Conservation (phyloP, 176 grass and related monocot genomes). For the Cenchrus fungigraminus region DNA sequence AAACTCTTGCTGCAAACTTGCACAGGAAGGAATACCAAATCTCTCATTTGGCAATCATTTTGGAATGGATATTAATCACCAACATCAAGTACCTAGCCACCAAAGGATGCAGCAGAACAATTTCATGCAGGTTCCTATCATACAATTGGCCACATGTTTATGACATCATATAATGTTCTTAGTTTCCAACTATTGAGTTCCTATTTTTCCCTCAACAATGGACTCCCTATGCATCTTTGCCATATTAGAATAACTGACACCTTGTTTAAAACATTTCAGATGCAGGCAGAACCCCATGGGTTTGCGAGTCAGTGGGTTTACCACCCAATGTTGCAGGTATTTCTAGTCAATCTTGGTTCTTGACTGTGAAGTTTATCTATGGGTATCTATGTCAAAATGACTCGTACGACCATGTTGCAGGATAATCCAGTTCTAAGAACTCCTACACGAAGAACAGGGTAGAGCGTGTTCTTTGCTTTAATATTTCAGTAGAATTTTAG, state of each 20-base stretch:
- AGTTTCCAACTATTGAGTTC: constrained; percentile 24
- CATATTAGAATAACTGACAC: neutral
- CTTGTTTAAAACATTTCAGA: constrained; percentile 46
- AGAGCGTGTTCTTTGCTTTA: constrained; percentile 45
- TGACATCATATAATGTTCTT: constrained; percentile 15
- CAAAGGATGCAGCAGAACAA: constrained; percentile 69
- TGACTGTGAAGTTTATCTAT: neutral
- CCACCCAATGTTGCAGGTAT: constrained; percentile 83
- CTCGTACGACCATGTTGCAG: constrained; percentile 43
- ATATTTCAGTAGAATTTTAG: constrained; percentile 38
- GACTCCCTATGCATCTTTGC: neutral
- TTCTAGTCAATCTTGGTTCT: constrained; percentile 22
- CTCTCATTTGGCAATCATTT: constrained; percentile 85
- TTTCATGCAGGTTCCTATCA: constrained; percentile 72
- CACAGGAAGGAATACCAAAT: constrained; percentile 88
- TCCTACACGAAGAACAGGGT: constrained; percentile 58
- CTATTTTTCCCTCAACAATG: constrained; percentile 6
- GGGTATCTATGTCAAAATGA: constrained; percentile 28
- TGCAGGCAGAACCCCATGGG: constrained; percentile 71
- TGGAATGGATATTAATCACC: constrained; percentile 79
- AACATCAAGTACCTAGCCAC: constrained; percentile 71
- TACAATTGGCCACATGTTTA: constrained; percentile 11
- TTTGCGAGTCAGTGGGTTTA: constrained; percentile 91
- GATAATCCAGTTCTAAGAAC: constrained; percentile 65
- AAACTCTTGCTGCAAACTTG: constrained; percentile 36